Evolutionary conservation across 345 rosid species (phyloP).

Genomic region (Trapa incisa): DNA sequence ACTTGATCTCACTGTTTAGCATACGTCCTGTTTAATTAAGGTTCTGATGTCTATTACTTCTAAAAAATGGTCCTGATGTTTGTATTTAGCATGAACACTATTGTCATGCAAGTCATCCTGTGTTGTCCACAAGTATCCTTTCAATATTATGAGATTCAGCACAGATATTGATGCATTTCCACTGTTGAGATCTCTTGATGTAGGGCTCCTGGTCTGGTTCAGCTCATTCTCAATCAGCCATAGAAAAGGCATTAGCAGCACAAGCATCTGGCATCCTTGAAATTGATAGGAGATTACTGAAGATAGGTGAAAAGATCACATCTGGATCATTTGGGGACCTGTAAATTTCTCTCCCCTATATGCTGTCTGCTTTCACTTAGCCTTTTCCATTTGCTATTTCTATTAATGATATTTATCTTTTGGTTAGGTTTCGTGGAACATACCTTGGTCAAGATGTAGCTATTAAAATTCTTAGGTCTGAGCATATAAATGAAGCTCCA

Average conservation of each 20-base stretch:
- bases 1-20: too few relatives aligned
- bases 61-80: too few relatives aligned
- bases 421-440: constrained; percentile 41
- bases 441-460: constrained; percentile 72
- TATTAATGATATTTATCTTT: constrained; percentile 9
- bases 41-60: too few relatives aligned
- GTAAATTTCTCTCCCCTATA: constrained; percentile 25
- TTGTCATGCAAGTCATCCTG: neutral
- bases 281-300: constrained; percentile 42
- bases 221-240: constrained; percentile 24
- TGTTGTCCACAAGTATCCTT: neutral
- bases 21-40: too few relatives aligned
- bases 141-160: neutral
- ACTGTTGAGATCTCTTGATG: neutral
- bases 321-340: constrained; percentile 66
- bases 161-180: neutral
- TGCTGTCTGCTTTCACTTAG: constrained; percentile 7
- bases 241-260: constrained; percentile 19
- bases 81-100: neutral
- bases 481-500: constrained; percentile 38
- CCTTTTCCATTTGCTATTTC: neutral
- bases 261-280: constrained; percentile 33
- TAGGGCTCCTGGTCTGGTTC: constrained; percentile 60
- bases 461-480: constrained; percentile 50
- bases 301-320: constrained; percentile 49